Percentiles rank a stretch among this genome's conserved stretches.
Evolutionary conservation across 2,329 filamentous ascomycete species (phyloP).

Genomic region (Talaromyces funiculosus): DNA sequence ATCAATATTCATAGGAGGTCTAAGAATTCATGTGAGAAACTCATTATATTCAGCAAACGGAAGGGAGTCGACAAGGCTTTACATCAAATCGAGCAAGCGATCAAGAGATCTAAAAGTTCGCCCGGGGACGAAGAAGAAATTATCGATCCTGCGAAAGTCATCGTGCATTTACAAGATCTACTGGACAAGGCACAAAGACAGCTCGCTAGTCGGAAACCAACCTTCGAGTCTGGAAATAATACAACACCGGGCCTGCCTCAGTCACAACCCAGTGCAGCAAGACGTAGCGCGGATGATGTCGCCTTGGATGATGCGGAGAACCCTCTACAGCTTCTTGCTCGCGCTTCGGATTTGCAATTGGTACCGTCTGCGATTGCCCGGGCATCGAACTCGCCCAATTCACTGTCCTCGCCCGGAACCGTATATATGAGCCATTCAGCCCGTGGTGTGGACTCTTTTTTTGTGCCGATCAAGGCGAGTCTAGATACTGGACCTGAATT

Average conservation of each 20-base stretch:
- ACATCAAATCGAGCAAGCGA: constrained; percentile 66
- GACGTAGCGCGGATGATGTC: constrained; percentile 45
- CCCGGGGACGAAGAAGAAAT: constrained; percentile 33
- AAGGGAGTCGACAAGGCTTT: constrained; percentile 69
- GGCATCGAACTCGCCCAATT: constrained; percentile 21
- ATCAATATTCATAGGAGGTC: no score
- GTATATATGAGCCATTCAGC: constrained; percentile 10
- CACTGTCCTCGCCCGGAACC: constrained; percentile 38
- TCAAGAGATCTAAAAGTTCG: constrained; percentile 49
- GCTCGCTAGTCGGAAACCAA: neutral
- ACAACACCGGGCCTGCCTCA: constrained; percentile 20
- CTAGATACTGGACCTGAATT: constrained; percentile 59
- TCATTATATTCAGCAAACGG: constrained; percentile 56
- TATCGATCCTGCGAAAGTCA: constrained; percentile 39
- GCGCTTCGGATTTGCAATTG: constrained; percentile 64
- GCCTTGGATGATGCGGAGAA: constrained; percentile 70
- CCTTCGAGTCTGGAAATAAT: neutral
- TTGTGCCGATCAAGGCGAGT: constrained; percentile 58
- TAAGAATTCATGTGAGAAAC: no score
- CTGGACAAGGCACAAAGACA: constrained; percentile 45
- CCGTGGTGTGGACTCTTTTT: constrained; percentile 55
- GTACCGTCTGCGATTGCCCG: constrained; percentile 32
- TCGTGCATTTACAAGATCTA: constrained; percentile 46
- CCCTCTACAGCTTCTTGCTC: constrained; percentile 65
- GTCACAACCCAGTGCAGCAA: constrained; percentile 15